Conservation (phyloP, 805 yeast genomes). For the Starmerella lactis-condensi region DNA sequence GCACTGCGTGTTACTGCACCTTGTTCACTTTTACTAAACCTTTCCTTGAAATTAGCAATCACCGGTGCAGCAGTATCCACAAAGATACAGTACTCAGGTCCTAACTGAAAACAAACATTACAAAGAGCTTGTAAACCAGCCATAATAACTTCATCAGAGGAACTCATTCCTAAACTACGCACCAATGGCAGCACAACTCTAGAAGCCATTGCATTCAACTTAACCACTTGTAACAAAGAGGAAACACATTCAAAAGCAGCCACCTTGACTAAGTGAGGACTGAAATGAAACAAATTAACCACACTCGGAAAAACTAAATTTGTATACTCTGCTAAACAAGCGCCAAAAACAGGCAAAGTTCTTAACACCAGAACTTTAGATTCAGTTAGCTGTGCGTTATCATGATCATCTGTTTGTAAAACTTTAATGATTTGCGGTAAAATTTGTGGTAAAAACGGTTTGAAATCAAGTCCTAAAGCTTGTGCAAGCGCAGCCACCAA, state of each 20-base stretch:
- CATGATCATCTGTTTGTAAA: constrained; percentile 46
- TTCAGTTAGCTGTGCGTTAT: constrained; percentile 26
- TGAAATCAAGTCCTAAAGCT: constrained; percentile 85
- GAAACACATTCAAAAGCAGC: constrained; percentile 74
- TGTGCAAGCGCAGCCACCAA: constrained; percentile 68
- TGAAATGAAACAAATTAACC: constrained; percentile 60
- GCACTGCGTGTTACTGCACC: constrained; percentile 1
- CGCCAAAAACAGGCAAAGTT: constrained; percentile 71
- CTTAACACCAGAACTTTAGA: constrained; percentile 47
- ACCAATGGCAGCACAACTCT: constrained; percentile 74
- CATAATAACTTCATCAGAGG: constrained; percentile 38
- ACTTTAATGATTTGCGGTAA: constrained; percentile 59
- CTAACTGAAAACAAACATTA: constrained; percentile 62
- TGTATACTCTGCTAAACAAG: constrained; percentile 70
- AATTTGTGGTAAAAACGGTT: constrained; percentile 57
- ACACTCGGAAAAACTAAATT: constrained; percentile 77
- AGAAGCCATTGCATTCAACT: constrained; percentile 72
- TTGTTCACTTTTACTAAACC: constrained; percentile 1
- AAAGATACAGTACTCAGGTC: constrained; percentile 66
- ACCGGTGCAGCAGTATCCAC: constrained; percentile 24
- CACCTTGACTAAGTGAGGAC: constrained; percentile 38
- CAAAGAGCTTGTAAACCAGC: constrained; percentile 58
- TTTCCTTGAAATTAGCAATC: constrained; percentile 11
- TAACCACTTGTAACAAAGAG: constrained; percentile 51
- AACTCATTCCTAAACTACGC: constrained; percentile 37